Evolutionary conservation across 2,329 filamentous ascomycete genomes (phyloP).

Genomic region (Colletotrichum somersetense): DNA sequence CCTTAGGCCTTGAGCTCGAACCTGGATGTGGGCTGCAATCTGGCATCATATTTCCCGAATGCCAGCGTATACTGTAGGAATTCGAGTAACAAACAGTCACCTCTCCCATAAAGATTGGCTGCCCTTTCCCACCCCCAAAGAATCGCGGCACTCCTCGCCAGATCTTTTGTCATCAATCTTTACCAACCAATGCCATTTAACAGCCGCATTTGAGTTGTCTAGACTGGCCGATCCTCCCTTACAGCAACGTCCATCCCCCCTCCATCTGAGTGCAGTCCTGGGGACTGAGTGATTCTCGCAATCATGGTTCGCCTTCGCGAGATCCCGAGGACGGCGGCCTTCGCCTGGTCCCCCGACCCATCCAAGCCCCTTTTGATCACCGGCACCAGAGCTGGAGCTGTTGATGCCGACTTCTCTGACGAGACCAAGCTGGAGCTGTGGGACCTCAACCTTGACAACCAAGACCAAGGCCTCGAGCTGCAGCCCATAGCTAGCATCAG

Average conservation of each 20-base stretch:
- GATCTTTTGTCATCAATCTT: conserved; percentile 8
- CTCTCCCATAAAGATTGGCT: conserved; percentile 35
- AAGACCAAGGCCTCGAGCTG: conserved; percentile 82
- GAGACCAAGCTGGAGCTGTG: conserved; percentile 97
- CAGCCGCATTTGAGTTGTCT: conserved; percentile 22
- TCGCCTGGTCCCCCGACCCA: conserved; percentile 92
- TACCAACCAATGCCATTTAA: conserved; percentile 38
- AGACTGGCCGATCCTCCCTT: conserved; percentile 27
- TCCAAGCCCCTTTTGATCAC: conserved; percentile 87
- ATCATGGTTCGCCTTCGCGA: conserved; percentile 96
- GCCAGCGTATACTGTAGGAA: conserved; percentile 33
- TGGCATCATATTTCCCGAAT: conserved; percentile 43
- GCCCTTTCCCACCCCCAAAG: conserved; percentile 30
- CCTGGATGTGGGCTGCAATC: conserved; percentile 43
- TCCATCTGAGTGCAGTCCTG: conserved; percentile 38
- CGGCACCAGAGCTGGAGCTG: conserved; percentile 92
- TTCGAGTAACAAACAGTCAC: conserved; percentile 37
- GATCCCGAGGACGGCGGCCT: conserved; percentile 95
- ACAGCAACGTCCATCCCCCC: conserved; percentile 21
- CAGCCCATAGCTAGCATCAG: conserved; percentile 86
- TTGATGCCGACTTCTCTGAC: conserved; percentile 97
- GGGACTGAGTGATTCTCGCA: conserved; percentile 48
- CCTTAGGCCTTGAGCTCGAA: conserved; percentile 31
- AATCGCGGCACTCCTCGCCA: conserved; percentile 27
- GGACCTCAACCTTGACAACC: conserved; percentile 87